A percentile compares a stretch with the other conserved stretches of the same genome.
These are phyloP conservation scores for Microglena sp. DNA, from an alignment of 139 green algal species.

Conservation along the genomic window DNA sequence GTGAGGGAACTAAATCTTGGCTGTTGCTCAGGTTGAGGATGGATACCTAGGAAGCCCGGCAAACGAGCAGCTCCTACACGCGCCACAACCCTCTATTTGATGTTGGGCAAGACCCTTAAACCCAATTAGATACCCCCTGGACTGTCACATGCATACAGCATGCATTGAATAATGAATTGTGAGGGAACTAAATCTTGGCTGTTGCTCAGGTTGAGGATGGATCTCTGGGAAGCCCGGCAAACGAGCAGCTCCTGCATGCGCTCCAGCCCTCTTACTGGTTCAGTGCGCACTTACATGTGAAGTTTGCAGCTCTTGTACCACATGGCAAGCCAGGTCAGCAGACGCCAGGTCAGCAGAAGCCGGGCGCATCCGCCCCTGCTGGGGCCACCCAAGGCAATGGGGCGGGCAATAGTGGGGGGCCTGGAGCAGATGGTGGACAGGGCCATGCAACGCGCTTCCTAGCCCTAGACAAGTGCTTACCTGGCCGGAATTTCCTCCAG, in stretches of 20 bases:
- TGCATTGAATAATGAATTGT: too few relatives aligned
- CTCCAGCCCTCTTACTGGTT: conserved; percentile 91
- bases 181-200: too few relatives aligned
- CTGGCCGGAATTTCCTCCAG: conserved; percentile 86
- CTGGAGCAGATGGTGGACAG: neutral
- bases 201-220: conserved; percentile 43
- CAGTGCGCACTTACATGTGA: conserved; percentile 89
- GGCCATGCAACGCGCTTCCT: conserved; percentile 90
- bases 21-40: conserved; percentile 40
- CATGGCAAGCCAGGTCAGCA: too few relatives aligned
- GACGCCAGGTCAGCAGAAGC: too few relatives aligned
- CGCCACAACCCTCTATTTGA: conserved; percentile 79
- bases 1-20: too few relatives aligned
- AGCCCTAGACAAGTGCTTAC: conserved; percentile 95
- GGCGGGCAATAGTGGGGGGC: neutral
- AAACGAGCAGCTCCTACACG: conserved; percentile 49
- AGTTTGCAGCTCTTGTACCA: conserved; percentile 80
- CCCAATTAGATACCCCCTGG: too few relatives aligned
- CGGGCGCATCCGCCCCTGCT: neutral
- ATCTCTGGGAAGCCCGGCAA: conserved; percentile 59
- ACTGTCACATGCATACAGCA: too few relatives aligned
- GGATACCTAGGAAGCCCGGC: conserved; percentile 62
- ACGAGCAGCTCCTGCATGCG: conserved; percentile 47
- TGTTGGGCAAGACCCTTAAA: too few relatives aligned
- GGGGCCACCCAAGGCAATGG: neutral